phyloP scores from a whole-genome alignment of 1,284 basidiomycete genomes.

The Microbotryomycetes sp. region DNA sequence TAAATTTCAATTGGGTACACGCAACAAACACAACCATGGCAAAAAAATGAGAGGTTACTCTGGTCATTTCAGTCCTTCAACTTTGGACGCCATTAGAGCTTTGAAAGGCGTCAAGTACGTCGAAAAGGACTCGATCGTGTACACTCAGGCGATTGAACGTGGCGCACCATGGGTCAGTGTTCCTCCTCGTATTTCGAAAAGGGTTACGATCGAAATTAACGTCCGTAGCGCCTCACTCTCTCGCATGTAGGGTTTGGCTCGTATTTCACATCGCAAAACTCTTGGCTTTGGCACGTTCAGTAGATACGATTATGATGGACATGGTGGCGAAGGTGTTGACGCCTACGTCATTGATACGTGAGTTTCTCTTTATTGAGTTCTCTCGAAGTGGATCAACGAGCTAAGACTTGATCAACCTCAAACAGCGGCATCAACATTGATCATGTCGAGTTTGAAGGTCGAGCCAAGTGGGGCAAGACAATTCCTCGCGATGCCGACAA shows the following conservation, averaged over 20 bases:
- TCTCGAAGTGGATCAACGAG: not conserved
- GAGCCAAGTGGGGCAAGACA: conserved; percentile 77
- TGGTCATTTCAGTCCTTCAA: conserved; percentile 68
- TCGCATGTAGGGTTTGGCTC: conserved; percentile 71
- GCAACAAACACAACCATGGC: conserved; percentile 1
- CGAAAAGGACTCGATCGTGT: conserved; percentile 85
- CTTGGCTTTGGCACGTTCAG: conserved; percentile 80
- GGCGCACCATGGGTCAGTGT: conserved; percentile 80
- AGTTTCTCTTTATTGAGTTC: conserved; percentile 1
- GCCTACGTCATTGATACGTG: conserved; percentile 58
- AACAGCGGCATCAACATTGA: conserved; percentile 80
- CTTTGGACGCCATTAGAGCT: conserved; percentile 70
- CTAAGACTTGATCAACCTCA: conserved; percentile 51
- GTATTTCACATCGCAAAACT: conserved; percentile 78
- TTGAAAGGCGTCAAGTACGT: conserved; percentile 89
- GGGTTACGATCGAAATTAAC: conserved; percentile 8
- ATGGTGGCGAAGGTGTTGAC: conserved; percentile 85
- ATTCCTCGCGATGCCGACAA: conserved; percentile 70
- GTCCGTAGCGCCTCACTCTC: conserved; percentile 13
- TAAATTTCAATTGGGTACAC: conserved; percentile 57
- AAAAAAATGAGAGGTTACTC: conserved; percentile 65
- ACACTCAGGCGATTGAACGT: conserved; percentile 53
- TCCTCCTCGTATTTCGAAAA: not conserved
- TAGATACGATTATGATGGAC: conserved; percentile 68
- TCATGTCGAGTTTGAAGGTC: conserved; percentile 82